Conservation (phyloP, 177 flowering plant species). For the Tripterygium wilfordii region DNA sequence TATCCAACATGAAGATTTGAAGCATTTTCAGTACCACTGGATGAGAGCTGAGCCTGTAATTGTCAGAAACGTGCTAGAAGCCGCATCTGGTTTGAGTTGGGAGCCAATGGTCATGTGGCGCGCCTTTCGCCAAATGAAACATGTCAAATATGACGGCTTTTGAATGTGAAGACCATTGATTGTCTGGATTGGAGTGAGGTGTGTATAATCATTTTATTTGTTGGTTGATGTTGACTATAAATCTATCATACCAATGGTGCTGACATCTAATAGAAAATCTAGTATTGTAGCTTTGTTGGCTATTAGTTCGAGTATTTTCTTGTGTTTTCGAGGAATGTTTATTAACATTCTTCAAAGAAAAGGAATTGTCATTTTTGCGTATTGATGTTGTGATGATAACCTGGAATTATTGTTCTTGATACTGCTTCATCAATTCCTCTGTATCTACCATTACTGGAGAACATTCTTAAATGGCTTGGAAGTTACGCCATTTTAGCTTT, state of each 20-base stretch:
- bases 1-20: slow-evolving; percentile 32
- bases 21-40: slow-evolving; percentile 78
- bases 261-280: background rate
- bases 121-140: slow-evolving; percentile 48
- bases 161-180: slow-evolving; percentile 19
- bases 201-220: background rate
- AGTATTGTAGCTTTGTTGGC: background rate
- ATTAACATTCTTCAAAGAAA: no score
- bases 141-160: slow-evolving; percentile 16
- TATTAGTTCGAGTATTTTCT: no score
- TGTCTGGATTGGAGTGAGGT: slow-evolving; percentile 29
- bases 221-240: background rate
- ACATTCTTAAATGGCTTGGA: no score
- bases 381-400: no score
- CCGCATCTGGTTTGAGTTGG: slow-evolving; percentile 69
- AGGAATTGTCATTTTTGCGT: no score
- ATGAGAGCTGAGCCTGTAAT: slow-evolving; percentile 65
- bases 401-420: no score
- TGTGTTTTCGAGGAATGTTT: no score
- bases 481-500: no score
- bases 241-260: background rate
- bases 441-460: no score
- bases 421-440: no score
- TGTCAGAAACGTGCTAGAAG: slow-evolving; percentile 59
- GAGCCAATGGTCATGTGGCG: slow-evolving; percentile 89